These are phyloP conservation scores for Colletotrichum orbiculare DNA, from an alignment of 2,329 filamentous ascomycete genomes.

Conservation along the genomic window DNA sequence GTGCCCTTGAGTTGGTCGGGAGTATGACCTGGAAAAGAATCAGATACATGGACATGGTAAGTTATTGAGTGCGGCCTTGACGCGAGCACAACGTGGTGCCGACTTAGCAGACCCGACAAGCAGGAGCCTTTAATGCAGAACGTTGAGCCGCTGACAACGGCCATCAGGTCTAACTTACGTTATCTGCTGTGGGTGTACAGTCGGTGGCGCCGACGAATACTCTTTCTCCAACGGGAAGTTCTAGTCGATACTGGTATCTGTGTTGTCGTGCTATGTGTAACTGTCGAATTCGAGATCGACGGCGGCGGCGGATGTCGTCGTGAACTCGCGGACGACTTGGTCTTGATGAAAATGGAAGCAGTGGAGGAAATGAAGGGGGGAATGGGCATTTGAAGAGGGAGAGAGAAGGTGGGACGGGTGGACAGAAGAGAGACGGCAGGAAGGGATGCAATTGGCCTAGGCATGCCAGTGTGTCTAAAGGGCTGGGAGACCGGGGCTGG, in stretches of 20 bases:
- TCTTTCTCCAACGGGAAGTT: no score
- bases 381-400: slow-evolving; percentile 31
- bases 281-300: neutral
- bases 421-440: slow-evolving; percentile 30
- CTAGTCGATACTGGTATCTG: no score
- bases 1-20: no score
- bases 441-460: slow-evolving; percentile 36
- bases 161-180: neutral
- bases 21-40: no score
- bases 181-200: no score
- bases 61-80: no score
- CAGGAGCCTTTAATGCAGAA: neutral
- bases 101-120: no score
- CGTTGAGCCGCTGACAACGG: neutral
- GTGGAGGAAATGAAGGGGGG: slow-evolving; percentile 3
- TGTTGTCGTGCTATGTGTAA: no score
- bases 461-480: slow-evolving; percentile 16
- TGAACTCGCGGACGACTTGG: slow-evolving; percentile 22
- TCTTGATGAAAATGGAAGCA: slow-evolving; percentile 7
- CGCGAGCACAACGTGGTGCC: no score
- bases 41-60: no score
- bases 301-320: slow-evolving; percentile 14
- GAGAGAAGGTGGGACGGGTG: slow-evolving; percentile 29
- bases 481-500: slow-evolving; percentile 32
- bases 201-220: no score